These are phyloP conservation scores for Chimonanthus praecox DNA, from an alignment of 164 flowering plant genomes.

Conservation along the genomic window DNA sequence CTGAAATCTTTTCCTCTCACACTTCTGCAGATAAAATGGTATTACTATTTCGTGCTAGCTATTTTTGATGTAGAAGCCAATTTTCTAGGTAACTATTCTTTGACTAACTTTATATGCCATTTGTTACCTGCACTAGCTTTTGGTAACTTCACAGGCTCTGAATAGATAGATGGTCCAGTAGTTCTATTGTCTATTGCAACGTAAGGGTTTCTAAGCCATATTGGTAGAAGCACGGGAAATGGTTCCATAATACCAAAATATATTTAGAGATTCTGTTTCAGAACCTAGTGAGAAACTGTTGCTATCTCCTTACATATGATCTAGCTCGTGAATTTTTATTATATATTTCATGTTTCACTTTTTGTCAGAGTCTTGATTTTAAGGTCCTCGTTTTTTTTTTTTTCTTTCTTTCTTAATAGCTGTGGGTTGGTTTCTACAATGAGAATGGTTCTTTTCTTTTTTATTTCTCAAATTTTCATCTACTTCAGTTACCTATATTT, in stretches of 20 bases:
- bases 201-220: not conserved
- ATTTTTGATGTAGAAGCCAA: constrained; percentile 96
- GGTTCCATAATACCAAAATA: not conserved
- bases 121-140: not conserved
- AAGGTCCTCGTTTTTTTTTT: not conserved
- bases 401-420: too few species aligned
- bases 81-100: constrained; percentile 47
- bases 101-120: not conserved
- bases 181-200: not conserved
- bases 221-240: not conserved
- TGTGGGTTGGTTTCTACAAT: not conserved
- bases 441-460: not conserved
- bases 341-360: not conserved
- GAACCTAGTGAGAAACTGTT: not conserved
- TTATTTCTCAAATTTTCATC: too few species aligned
- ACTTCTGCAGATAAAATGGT: constrained; percentile 87
- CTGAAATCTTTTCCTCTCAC: not conserved
- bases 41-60: constrained; percentile 72
- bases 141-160: not conserved
- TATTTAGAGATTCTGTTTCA: not conserved
- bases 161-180: not conserved
- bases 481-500: not conserved
- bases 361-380: not conserved
- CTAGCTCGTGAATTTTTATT: not conserved
- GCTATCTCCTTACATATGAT: not conserved